Percentiles rank a stretch among this genome's conserved stretches.
These are phyloP conservation scores for Xylaria sp. DNA, from an alignment of 2,329 filamentous ascomycete species.

Conservation along the genomic window DNA sequence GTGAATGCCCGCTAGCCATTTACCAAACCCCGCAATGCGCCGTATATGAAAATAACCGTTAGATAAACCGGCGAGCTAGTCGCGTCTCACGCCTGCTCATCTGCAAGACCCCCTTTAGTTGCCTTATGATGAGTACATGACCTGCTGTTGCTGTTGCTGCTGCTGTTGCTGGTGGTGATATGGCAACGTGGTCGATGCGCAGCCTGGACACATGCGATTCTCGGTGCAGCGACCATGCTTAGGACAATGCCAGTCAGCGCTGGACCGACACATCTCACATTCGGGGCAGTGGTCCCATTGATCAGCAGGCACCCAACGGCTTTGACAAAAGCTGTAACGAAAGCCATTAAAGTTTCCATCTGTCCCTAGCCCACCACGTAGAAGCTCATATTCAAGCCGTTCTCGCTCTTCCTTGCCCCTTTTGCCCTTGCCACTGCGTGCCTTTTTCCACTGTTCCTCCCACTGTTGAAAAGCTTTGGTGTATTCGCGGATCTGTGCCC, in stretches of 20 bases:
- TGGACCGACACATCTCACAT: slow-evolving; percentile 46
- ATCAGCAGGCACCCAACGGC: slow-evolving; percentile 46
- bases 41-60: slow-evolving; percentile 34
- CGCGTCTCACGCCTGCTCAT: slow-evolving; percentile 30
- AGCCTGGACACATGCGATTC: slow-evolving; percentile 46
- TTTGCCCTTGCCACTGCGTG: slow-evolving; percentile 46
- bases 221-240: slow-evolving; percentile 48
- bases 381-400: slow-evolving; percentile 48
- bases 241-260: slow-evolving; percentile 49
- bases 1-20: slow-evolving; percentile 35
- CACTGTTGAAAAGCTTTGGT: slow-evolving; percentile 46
- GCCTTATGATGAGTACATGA: slow-evolving; percentile 31
- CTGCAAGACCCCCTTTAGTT: slow-evolving; percentile 7
- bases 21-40: slow-evolving; percentile 31
- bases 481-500: slow-evolving; percentile 45
- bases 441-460: slow-evolving; percentile 48
- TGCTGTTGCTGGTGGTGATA: slow-evolving; percentile 37
- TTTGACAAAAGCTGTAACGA: slow-evolving; percentile 50
- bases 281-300: slow-evolving; percentile 48
- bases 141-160: slow-evolving; percentile 30
- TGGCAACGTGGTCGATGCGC: slow-evolving; percentile 40
- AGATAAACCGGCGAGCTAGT: slow-evolving; percentile 28
- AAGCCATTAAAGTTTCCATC: slow-evolving; percentile 48
- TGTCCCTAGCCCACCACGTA: slow-evolving; percentile 48
- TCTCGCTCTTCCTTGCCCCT: slow-evolving; percentile 48